A percentile compares a stretch with the other conserved stretches of the same genome.
phyloP scores from a whole-genome alignment of 352 stramenopile genomes.

The Pythium pyrilobum region DNA sequence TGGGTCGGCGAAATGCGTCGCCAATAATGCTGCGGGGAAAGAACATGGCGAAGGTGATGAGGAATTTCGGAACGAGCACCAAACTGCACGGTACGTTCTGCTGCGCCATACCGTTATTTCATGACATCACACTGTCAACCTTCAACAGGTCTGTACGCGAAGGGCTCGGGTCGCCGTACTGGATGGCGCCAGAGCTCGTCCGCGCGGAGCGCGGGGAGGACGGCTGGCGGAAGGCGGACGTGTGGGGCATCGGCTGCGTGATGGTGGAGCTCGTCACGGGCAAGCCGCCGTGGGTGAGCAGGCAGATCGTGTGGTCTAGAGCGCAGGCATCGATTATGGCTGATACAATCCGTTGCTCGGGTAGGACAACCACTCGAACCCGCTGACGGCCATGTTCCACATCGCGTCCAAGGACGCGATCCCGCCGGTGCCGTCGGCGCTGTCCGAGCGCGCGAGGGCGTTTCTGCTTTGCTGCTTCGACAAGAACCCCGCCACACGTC shows the following conservation, averaged over 20 bases:
- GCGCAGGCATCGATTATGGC: not conserved
- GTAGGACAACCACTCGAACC: slow-evolving; percentile 71
- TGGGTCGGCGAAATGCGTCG: slow-evolving; percentile 56
- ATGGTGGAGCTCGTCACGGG: slow-evolving; percentile 88
- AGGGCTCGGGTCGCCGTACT: slow-evolving; percentile 89
- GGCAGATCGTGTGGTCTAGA: no score
- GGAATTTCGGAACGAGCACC: slow-evolving; percentile 5
- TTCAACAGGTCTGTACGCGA: slow-evolving; percentile 57
- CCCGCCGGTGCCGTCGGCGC: slow-evolving; percentile 32
- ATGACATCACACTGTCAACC: not conserved
- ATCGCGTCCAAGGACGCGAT: slow-evolving; percentile 60
- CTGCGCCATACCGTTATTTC: not conserved
- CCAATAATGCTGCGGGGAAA: not conserved
- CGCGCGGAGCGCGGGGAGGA: slow-evolving; percentile 64
- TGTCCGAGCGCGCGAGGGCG: slow-evolving; percentile 32
- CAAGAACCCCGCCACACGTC: slow-evolving; percentile 59
- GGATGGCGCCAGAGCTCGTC: slow-evolving; percentile 95
- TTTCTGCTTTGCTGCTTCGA: slow-evolving; percentile 61
- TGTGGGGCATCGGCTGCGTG: slow-evolving; percentile 90
- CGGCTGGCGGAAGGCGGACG: slow-evolving; percentile 85
- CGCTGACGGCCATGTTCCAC: slow-evolving; percentile 79
- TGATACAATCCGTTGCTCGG: not conserved
- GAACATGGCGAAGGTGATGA: not conserved
- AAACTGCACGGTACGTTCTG: slow-evolving; percentile 4
- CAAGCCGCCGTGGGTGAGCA: slow-evolving; percentile 74